Conservation (phyloP, 2,329 filamentous ascomycete genomes). For the Penicillium sp. region DNA sequence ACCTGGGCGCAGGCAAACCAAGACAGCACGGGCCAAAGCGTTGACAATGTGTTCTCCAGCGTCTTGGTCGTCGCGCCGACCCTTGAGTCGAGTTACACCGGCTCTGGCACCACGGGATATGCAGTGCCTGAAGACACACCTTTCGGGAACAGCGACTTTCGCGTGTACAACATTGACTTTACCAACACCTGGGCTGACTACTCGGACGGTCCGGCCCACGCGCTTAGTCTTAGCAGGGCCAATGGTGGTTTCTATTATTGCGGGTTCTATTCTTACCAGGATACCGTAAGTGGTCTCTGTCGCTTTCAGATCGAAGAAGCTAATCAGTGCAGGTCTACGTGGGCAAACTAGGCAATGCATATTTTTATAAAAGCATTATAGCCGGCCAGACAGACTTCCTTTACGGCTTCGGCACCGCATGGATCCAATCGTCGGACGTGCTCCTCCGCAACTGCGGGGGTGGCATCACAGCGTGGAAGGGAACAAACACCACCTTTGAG, state of each 20-base stretch:
- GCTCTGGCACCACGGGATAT: constrained; percentile 65
- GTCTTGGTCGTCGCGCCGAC: constrained; percentile 68
- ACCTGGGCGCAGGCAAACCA: constrained; percentile 63
- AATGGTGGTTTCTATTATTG: constrained; percentile 71
- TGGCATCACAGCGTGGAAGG: constrained; percentile 73
- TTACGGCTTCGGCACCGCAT: constrained; percentile 70
- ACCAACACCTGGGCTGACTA: constrained; percentile 62
- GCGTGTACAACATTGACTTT: constrained; percentile 71
- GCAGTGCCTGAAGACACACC: constrained; percentile 65
- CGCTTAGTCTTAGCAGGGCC: constrained; percentile 64
- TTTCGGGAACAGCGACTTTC: constrained; percentile 67
- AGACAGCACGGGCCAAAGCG: constrained; percentile 39
- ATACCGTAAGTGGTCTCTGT: constrained; percentile 53
- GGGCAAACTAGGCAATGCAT: constrained; percentile 69
- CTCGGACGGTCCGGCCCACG: constrained; percentile 62
- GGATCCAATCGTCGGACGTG: constrained; percentile 60
- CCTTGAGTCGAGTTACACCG: constrained; percentile 66
- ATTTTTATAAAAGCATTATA: constrained; percentile 65
- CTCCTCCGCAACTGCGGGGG: constrained; percentile 66
- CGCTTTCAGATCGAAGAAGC: not conserved
- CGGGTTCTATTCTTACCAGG: constrained; percentile 70
- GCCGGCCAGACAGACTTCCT: constrained; percentile 72
- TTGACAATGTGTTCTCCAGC: constrained; percentile 67
- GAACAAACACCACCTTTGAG: constrained; percentile 66
- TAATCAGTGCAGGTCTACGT: constrained; percentile 55